Evolutionary conservation across 306 rosid species (phyloP).

Genomic region (Vigna unguiculata): DNA sequence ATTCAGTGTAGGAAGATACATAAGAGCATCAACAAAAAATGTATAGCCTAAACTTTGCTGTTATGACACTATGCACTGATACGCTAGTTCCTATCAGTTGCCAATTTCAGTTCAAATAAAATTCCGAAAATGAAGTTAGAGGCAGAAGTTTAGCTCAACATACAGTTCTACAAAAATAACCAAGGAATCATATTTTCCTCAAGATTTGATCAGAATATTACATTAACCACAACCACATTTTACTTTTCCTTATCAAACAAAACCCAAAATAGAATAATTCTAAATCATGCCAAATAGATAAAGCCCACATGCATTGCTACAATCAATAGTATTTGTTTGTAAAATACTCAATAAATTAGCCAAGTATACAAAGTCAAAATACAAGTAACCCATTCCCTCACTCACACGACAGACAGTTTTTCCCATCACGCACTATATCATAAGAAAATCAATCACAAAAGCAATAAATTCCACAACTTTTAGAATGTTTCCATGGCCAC

Average conservation of each 20-base stretch:
- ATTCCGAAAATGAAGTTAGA: conserved; percentile 17
- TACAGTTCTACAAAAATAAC: conserved; percentile 21
- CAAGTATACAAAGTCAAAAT: conserved; percentile 14
- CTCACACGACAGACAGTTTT: conserved; percentile 25
- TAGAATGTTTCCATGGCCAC: conserved; percentile 14
- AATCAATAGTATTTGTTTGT: conserved; percentile 13
- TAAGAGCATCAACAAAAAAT: conserved; percentile 28
- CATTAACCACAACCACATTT: conserved; percentile 7
- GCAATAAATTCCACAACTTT: conserved; percentile 8
- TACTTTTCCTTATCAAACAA: conserved; percentile 31
- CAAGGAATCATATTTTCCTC: conserved; percentile 8
- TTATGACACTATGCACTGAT: conserved; percentile 9
- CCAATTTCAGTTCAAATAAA: conserved; percentile 21
- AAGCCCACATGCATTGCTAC: conserved; percentile 13
- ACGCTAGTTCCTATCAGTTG: conserved; percentile 14
- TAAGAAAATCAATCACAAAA: conserved; percentile 37
- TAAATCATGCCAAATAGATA: conserved; percentile 14
- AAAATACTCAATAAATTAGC: conserved; percentile 22
- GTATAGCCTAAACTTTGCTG: conserved; percentile 13
- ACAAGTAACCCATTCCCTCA: conserved; percentile 29
- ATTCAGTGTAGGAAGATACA: conserved; percentile 30
- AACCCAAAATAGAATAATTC: background rate
- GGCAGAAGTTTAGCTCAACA: conserved; percentile 31
- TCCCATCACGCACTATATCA: conserved; percentile 19
- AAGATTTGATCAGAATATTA: conserved; percentile 10